These are phyloP conservation scores for Mrakia hoshinonis DNA, from an alignment of 768 basidiomycete genomes.

Conservation along the genomic window DNA sequence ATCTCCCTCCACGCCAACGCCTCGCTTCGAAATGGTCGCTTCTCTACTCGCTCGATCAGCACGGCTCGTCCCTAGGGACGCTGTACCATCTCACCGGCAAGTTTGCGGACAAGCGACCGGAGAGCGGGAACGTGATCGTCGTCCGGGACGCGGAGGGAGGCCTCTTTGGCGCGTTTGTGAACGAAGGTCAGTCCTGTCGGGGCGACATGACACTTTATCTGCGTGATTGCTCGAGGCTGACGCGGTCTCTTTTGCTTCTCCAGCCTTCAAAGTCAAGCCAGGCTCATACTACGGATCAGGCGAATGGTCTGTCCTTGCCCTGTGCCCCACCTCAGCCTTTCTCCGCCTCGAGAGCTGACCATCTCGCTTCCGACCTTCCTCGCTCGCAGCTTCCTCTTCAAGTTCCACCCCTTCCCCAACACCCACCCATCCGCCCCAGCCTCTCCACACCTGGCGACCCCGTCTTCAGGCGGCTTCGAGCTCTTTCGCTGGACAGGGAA, in stretches of 20 bases:
- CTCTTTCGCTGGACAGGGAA: conserved; percentile 76
- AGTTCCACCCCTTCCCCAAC: conserved; percentile 22
- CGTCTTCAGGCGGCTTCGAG: conserved; percentile 42
- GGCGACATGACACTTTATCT: not conserved
- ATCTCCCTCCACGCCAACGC: conserved; percentile 64
- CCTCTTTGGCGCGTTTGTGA: conserved; percentile 75
- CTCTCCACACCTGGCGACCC: not conserved
- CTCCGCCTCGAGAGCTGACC: not conserved
- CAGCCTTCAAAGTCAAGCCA: conserved; percentile 46
- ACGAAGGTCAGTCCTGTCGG: conserved; percentile 48
- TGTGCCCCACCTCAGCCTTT: not conserved
- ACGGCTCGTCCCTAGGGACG: conserved; percentile 85
- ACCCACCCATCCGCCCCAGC: not conserved
- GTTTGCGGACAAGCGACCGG: conserved; percentile 36
- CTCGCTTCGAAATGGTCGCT: conserved; percentile 66
- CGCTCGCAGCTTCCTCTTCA: conserved; percentile 22
- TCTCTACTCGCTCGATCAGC: conserved; percentile 84
- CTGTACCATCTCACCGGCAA: conserved; percentile 51
- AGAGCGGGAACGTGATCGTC: conserved; percentile 52
- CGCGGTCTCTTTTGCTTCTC: not conserved
- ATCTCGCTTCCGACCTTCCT: not conserved
- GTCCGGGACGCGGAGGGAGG: conserved; percentile 56
- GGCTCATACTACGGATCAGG: conserved; percentile 79
- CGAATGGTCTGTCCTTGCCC: conserved; percentile 53
- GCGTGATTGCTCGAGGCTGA: no score